Evolutionary conservation across 2,329 filamentous ascomycete genomes (phyloP), one percentile per base, ranked within the genome.

Genomic region (Aspergillus bombycis): DNA sequence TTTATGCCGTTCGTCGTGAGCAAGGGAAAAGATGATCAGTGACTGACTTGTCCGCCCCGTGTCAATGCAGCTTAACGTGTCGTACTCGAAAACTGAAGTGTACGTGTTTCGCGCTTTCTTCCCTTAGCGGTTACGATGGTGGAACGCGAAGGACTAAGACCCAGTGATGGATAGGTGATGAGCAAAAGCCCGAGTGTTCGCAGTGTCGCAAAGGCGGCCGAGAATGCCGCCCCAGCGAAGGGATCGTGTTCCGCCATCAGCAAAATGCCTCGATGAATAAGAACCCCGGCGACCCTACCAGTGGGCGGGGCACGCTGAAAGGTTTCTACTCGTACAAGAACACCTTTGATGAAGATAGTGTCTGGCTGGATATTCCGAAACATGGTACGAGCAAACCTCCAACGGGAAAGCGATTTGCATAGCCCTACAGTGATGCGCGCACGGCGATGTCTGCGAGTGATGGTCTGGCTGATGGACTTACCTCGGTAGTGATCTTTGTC

Each of bases 241-340:
- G 86, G 58, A 84, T 90, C 68, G 85, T 89, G 52, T 90, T 89
- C 70, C 85, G 88, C 61, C 88, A 90, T 74, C 87, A 90, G 71
- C 88, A 90, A 76, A 90, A 90, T 82, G 87, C 87, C 34, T 89
- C 86, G 23, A 88, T 89, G 86, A 89, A 89, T 63, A 83, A 84
- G 56, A 71, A 74, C 43, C 77, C 78, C 16, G 79, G 80, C 52
- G 79, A 81, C 16, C 68, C 71, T 12, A 71, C 73, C 6, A 72
- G 74, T 62, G 75, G 72, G 16, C 75, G 77, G 50, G 82, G 80
- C 41, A 81, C 79, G 57, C 76, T 89, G 65, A 86, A 85, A 65
- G 83, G 85, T 21, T 89, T 89, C 74, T 89, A 89, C 72, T 86
- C 86, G 28, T 89, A 89, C 75, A 88, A 87, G 71, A 87, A 89